Base-by-base conservation (phyloP, 1,284 basidiomycete species). In the Moniliella sp. region DNA sequence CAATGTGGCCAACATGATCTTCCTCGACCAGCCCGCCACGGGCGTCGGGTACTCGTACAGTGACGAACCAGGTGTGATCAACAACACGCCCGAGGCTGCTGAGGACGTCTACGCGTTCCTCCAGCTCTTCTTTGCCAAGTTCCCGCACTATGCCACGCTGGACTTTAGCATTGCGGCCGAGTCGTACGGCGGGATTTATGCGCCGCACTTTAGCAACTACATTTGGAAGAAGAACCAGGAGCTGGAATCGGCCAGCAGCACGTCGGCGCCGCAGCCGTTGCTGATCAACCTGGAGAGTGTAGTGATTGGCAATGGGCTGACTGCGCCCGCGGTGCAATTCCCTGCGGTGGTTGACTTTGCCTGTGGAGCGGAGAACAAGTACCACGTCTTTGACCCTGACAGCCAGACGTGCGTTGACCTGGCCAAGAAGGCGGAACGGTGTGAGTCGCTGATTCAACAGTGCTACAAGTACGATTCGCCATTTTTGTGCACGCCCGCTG, bases 31-130 rank as follows among this genome's bases (percentile, higher is more conserved):
- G 51, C 30, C 30, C 19, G 30, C 50, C 32, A 40, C 83, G 48
- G 72, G 76, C 37, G 83, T 88, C 17, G 84, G 84, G 28, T 88
- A 71, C 63, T 84, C 80, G 1, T 88, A 84, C 60, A 71, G 75
- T 9, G 66, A 67, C 28, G 71, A 75, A 32, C 34, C 71, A 12
- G 74, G 72, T 2, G 68, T 66, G 3, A 77, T 91, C 37, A 69
- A 72, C 53, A 76, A 66, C 18, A 75, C 72, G 37, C 74, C 75
- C 10, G 70, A 71, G 26, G 76, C 76, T 3, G 80, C 75, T 13
- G 67, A 72, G 55, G 83, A 91, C 45, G 79, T 88, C 14, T 81
- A 81, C 48, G 78, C 78, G 1, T 88, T 91, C 71, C 67, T 88
- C 31, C 67, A 82, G 50, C 70, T 91, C 27, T 91, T 91, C 70